Evolutionary conservation across 805 yeast genomes (phyloP).

Genomic region (Suhomyces xylopsoci): DNA sequence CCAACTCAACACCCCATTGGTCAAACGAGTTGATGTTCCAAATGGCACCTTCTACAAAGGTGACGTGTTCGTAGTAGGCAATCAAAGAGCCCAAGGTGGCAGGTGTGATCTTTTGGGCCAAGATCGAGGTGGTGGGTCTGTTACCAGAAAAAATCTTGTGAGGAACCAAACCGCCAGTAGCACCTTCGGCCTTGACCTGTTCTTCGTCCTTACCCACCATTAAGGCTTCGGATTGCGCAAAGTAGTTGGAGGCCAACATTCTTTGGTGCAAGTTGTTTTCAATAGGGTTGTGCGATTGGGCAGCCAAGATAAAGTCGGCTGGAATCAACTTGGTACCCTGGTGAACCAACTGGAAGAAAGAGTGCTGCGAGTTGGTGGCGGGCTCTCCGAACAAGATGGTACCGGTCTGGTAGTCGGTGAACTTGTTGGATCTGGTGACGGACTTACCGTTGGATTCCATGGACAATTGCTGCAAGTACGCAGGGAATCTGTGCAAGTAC

Average conservation of each 20-base stretch:
- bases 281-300: constrained; percentile 96
- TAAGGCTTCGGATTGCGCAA: constrained; percentile 97
- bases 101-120: constrained; percentile 94
- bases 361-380: constrained; percentile 98
- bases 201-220: constrained; percentile 91
- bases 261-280: constrained; percentile 91
- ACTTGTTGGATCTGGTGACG: constrained; percentile 87
- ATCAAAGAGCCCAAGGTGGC: constrained; percentile 94
- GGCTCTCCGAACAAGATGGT: constrained; percentile 97
- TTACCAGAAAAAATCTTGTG: constrained; percentile 97
- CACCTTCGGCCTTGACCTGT: constrained; percentile 85
- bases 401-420: constrained; percentile 94
- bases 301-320: constrained; percentile 94
- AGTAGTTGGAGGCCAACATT: constrained; percentile 98
- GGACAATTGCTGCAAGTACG: constrained; percentile 95
- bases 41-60: constrained; percentile 97
- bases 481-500: constrained; percentile 98
- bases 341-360: constrained; percentile 98
- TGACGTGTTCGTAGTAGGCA: constrained; percentile 96
- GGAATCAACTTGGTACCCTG: constrained; percentile 98
- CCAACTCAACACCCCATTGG: constrained; percentile 99
- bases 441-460: constrained; percentile 99
- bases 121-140: constrained; percentile 97
- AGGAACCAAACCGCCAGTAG: constrained; percentile 80
- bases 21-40: constrained; percentile 99